Base-by-base conservation (phyloP, 768 basidiomycete species). In the Panaeolus cyanescens region DNA sequence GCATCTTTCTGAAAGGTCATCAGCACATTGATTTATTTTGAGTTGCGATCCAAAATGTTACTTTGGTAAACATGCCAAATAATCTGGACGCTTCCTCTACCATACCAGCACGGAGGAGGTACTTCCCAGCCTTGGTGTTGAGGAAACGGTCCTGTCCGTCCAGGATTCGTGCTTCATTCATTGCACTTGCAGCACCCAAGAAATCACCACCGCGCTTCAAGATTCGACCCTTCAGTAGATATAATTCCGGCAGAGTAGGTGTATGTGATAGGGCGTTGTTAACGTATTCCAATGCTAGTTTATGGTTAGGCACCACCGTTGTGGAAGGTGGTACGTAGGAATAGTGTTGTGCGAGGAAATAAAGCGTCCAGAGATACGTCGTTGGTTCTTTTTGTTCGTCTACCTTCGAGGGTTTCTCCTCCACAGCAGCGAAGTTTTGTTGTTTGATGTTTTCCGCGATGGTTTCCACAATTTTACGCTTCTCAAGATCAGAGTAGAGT, bases 121-220 rank as follows among this genome's bases (percentile, higher is more conserved):
- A 99, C 72, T 99, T 99, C 0, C 89, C 96, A 54, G 85, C 83
- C 73, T 99, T 99, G 33, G 92, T 92, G 74, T 99, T 99, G 68
- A 99, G 72, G 76, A 94, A 97, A 45, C 97, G 81, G 71, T 99
- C 97, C 75, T 99, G 97, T 0, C 93, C 89, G 71, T 99, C 97
- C 54, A 99, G 77, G 22, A 83, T 70, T 42, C 94, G 80, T 3
- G 97, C 95, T 15, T 92, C 89, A 66, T 96, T 90, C 74, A 95
- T 81, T 33, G 82, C 81, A 5, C 77, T 75, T 0, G 93, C 91
- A 0, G 95, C 97, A 0, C 87, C 90, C 25, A 82, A 74, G 0
- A 81, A 77, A 66, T 99, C 95, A 0, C 96, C 95, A 0, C 88
- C 83, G 12, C 95, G 87, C 70, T 99, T 99, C 39, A 96, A 78